These are phyloP conservation scores for Calonectria pauciramosa DNA, from an alignment of 2,329 filamentous ascomycete genomes.

Conservation along the genomic window DNA sequence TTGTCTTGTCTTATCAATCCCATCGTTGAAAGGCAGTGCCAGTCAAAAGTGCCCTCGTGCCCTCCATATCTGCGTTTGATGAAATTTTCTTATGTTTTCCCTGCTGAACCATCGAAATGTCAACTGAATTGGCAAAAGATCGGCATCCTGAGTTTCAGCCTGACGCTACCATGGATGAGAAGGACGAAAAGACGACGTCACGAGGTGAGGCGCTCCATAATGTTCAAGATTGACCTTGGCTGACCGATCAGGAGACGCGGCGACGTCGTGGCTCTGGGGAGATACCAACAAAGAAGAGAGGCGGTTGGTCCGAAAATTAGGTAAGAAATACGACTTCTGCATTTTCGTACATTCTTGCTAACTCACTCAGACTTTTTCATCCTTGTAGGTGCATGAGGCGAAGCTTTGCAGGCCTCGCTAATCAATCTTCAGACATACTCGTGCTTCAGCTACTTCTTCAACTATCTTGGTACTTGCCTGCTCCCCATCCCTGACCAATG, in stretches of 20 bases:
- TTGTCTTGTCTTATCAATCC: slow-evolving; percentile 14
- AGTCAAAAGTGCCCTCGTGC: background rate
- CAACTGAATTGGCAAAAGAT: too few relatives aligned
- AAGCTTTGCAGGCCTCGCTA: background rate
- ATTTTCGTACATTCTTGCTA: background rate
- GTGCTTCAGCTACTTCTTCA: slow-evolving; percentile 20
- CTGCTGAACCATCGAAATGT: too few relatives aligned
- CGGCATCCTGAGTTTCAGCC: too few relatives aligned
- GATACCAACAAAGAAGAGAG: slow-evolving; percentile 10
- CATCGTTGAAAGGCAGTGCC: background rate
- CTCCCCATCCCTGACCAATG: background rate
- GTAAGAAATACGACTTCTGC: background rate
- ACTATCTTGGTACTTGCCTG: slow-evolving; percentile 1
- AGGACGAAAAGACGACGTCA: background rate
- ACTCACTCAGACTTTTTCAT: slow-evolving; percentile 5
- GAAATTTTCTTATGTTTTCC: background rate
- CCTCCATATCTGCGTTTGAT: background rate
- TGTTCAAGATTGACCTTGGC: background rate
- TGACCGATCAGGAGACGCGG: background rate
- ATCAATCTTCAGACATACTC: slow-evolving; percentile 9
- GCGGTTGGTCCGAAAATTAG: background rate
- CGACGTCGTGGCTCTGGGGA: background rate
- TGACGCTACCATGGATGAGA: background rate
- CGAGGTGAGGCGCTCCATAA: background rate
- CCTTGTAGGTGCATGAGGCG: background rate